Conservation (phyloP, 1,284 basidiomycete species). For the Ganoderma multipileum region DNA sequence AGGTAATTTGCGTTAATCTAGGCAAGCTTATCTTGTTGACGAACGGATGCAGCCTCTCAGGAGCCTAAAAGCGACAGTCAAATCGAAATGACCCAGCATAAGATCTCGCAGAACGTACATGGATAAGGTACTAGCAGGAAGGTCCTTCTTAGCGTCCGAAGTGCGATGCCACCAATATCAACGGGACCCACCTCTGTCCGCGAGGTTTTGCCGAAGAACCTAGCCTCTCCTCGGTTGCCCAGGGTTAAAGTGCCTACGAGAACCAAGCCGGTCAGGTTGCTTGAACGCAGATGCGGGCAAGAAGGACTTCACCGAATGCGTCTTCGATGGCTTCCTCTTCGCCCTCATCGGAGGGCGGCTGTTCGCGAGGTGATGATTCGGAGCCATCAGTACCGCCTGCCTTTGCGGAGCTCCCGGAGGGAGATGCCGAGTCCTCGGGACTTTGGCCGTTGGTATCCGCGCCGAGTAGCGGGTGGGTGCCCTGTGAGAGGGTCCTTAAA, state of each 20-base stretch:
- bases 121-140: slow-evolving; percentile 53
- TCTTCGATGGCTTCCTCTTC: slow-evolving; percentile 12
- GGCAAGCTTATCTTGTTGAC: slow-evolving; percentile 12
- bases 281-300: neutral
- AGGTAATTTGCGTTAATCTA: slow-evolving; percentile 30
- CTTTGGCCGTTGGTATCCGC: neutral
- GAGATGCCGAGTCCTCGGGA: neutral
- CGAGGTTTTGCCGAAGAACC: slow-evolving; percentile 67
- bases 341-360: neutral
- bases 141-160: neutral
- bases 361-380: neutral
- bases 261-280: neutral
- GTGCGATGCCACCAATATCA: neutral
- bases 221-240: slow-evolving; percentile 58
- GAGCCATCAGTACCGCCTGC: neutral
- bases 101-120: slow-evolving; percentile 42
- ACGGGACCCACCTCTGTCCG: slow-evolving; percentile 59
- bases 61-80: slow-evolving; percentile 24
- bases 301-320: slow-evolving; percentile 10
- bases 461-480: slow-evolving; percentile 53
- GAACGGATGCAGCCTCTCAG: slow-evolving; percentile 24
- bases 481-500: slow-evolving; percentile 53
- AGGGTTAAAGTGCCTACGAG: slow-evolving; percentile 65
- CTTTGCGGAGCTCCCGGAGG: neutral
- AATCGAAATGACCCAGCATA: neutral